Conservation (phyloP, 176 grass and related monocot genomes). For the Luzula sylvatica region DNA sequence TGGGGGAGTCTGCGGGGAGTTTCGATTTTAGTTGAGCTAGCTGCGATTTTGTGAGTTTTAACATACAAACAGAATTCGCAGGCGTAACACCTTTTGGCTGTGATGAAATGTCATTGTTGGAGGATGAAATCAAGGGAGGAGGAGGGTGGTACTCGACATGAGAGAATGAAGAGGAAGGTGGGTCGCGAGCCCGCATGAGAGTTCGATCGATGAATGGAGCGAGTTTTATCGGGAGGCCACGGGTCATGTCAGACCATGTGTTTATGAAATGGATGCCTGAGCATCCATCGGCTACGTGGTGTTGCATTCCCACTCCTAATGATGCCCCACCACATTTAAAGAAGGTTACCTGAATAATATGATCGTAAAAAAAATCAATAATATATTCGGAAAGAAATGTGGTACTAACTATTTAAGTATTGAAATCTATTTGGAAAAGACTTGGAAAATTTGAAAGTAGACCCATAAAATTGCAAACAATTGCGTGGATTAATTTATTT, state of each 20-base stretch:
- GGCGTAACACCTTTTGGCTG: background rate
- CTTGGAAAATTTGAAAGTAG: no score
- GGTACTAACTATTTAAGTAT: no score
- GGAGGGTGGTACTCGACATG: conserved; percentile 11
- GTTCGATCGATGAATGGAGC: conserved; percentile 63
- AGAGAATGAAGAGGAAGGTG: conserved; percentile 18
- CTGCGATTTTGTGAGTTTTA: conserved; percentile 1
- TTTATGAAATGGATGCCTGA: conserved; percentile 85
- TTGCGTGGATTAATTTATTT: no score
- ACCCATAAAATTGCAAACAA: no score
- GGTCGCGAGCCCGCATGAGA: conserved; percentile 51
- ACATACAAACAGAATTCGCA: conserved; percentile 16
- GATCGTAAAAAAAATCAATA: no score
- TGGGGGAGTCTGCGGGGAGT: conserved; percentile 12
- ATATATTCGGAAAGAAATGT: no score
- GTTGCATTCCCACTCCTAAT: conserved; percentile 90
- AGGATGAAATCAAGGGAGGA: background rate
- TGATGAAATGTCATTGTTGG: background rate
- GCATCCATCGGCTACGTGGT: conserved; percentile 70
- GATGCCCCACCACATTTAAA: conserved; percentile 80
- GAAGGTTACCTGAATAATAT: conserved; percentile 54
- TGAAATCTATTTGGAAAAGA: no score
- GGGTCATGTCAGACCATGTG: conserved; percentile 74
- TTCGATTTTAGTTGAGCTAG: conserved; percentile 9
- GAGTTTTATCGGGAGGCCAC: conserved; percentile 36